phyloP scores from a whole-genome alignment of 345 rosid genomes.

The Eucalyptus cloeziana region DNA sequence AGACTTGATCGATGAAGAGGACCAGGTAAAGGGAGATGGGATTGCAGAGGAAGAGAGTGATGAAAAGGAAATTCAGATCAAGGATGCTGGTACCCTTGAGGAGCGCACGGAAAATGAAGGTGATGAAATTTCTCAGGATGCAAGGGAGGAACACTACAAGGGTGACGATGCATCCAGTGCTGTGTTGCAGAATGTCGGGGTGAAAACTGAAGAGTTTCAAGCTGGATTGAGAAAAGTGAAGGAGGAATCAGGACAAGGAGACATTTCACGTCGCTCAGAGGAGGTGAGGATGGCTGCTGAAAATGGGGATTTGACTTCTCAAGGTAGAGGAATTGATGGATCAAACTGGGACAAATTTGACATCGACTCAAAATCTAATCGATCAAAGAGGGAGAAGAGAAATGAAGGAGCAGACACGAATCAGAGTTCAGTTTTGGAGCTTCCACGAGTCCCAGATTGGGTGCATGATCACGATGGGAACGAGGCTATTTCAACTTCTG shows the following conservation, averaged over 20 bases:
- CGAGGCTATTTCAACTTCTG: background rate
- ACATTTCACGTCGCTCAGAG: background rate
- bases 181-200: background rate
- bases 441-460: background rate
- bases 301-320: background rate
- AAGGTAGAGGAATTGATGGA: background rate
- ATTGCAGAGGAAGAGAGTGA: constrained; percentile 9
- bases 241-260: background rate
- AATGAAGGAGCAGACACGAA: background rate
- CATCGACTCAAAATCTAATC: background rate
- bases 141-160: constrained; percentile 7
- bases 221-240: background rate
- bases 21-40: constrained; percentile 22
- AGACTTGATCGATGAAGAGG: constrained; percentile 52
- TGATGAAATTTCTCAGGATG: background rate
- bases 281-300: background rate
- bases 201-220: background rate
- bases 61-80: background rate
- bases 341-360: background rate
- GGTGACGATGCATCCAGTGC: constrained; percentile 4
- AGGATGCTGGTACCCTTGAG: background rate
- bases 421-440: background rate
- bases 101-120: background rate
- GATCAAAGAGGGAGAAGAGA: background rate
- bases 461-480: background rate